Evolutionary conservation across 2,329 filamentous ascomycete genomes (phyloP), one percentile per base, ranked within the genome.

Genomic region (Pestalotiopsis sp.): DNA sequence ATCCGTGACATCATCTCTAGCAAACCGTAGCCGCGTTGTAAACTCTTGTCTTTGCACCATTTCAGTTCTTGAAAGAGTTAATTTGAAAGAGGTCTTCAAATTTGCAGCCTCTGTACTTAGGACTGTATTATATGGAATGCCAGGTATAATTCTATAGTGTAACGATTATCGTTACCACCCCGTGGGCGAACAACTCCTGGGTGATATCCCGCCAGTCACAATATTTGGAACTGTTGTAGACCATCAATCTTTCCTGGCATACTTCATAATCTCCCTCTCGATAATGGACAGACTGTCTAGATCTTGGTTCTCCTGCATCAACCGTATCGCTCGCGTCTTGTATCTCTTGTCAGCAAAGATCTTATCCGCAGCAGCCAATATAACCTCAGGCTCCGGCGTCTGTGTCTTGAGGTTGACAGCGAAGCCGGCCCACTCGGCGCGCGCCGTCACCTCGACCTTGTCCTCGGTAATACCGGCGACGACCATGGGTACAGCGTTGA

Each of bases 381-480:
- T 62, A 17, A 39, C 67, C 39, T 72, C 72, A 23, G 52, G 56
- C 25, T 71, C 71, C 4, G 78, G 78, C 3, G 69, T 69, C 27
- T 79, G 78, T 0, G 80, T 82, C 41, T 73, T 71, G 23, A 87
- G 74, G 71, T 86, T 85, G 52, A 84, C 76, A 0, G 81, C 84
- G 4, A 85, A 75, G 9, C 84, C 84, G 0, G 81, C 78, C 73
- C 77, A 82, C 69, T 83, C 81, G 3, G 80, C 81, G 0, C 84
- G 78, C 59, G 78, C 75, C 2, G 78, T 77, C 13, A 83, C 80
- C 70, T 85, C 81, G 2, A 77, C 12, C 67, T 74, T 74, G 63
- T 74, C 72, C 68, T 72, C 71, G 14, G 68, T 67, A 3, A 66
- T 56, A 2, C 71, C 71, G 4, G 71, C 70, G 5, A 72, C 45